Base-by-base conservation (phyloP, 176 grass and related monocot species). In the Areca catechu region DNA sequence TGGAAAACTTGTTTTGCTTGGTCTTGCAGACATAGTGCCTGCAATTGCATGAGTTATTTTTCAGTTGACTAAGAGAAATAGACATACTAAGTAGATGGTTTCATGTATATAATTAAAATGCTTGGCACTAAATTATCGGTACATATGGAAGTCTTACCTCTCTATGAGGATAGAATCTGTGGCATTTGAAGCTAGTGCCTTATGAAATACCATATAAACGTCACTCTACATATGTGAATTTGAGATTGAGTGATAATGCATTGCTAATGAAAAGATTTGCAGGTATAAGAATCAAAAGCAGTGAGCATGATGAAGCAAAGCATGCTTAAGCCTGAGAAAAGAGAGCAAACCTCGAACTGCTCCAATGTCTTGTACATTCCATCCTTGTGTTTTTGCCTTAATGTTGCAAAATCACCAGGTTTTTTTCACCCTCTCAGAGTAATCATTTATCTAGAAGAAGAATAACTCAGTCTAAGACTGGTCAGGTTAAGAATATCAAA, bases 311-410 rank as follows among this genome's bases (percentile, higher is more conserved):
- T 43, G 34, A 43, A 43, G 10, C 6, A 43, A 43, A 43, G 34
- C 10, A 43, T 12, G 34, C 34, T 43, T 43, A 43, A 43, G 34
- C 34, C 34, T 50, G 27, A 27, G 6, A 23, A 18, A 29, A 14
- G 49, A 50, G 15, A 22, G 23, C 1, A 17, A n/a, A 89, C 86
- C 81, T 89, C 86, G 53, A 89, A 89, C 30, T 81, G 86, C 51
- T 81, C 81, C 6, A 89, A 51, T 57, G 77, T 74, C 5, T 27
- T 28, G 68, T 89, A 89, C 74, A 78, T 84, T 55, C 81, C 86
- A 81, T 89, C 86, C 22, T 50, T 81, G 61, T 84, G 80, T 48
- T 89, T 89, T 68, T 89, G 86, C 19, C 81, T 75, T 12, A 89
- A 4, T 50, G 86, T 89, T 24, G 86, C 86, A 23, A 89, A 81